A percentile compares a stretch with the other conserved stretches of the same genome.
Conservation (phyloP, 352 stramenopile genomes). For the Pilasporangium apinafurcum region DNA sequence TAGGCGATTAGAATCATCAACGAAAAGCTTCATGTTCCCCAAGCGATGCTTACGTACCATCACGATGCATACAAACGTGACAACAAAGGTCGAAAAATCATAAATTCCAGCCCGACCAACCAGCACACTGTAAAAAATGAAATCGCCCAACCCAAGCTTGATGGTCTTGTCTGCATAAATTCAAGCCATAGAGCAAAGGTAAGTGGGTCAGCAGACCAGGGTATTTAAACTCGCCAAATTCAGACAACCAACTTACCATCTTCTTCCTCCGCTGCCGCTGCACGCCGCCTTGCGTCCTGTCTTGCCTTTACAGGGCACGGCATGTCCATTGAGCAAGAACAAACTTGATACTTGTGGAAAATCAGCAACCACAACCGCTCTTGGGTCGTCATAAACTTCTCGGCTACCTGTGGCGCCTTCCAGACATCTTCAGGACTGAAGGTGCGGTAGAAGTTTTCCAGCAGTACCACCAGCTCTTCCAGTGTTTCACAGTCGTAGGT, state of each 20-base stretch:
- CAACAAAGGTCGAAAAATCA: conserved; percentile 93
- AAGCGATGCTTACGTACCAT: conserved; percentile 85
- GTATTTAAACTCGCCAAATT: neutral
- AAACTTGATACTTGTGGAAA: conserved; percentile 85
- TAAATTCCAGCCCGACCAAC: conserved; percentile 94
- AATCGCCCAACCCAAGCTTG: conserved; percentile 94
- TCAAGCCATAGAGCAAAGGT: neutral
- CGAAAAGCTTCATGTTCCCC: neutral
- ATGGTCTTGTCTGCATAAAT: conserved; percentile 75
- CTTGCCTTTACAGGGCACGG: conserved; percentile 63
- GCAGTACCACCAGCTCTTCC: conserved; percentile 56
- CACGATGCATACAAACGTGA: conserved; percentile 92
- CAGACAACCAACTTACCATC: conserved; percentile 20
- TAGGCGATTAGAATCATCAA: neutral
- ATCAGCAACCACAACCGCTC: conserved; percentile 77
- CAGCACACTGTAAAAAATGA: conserved; percentile 99
- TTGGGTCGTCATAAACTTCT: conserved; percentile 78
- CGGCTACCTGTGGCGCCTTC: conserved; percentile 72
- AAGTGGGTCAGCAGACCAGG: neutral
- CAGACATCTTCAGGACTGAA: conserved; percentile 79
- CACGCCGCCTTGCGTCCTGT: conserved; percentile 39
- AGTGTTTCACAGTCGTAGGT: conserved; percentile 76
- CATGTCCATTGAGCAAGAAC: conserved; percentile 76
- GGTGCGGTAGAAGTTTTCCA: conserved; percentile 64
- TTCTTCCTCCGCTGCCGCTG: conserved; percentile 45